Percentiles rank a stretch among this genome's conserved stretches.
Conservation (phyloP, 768 basidiomycete genomes). For the Polyporus arcularius region DNA sequence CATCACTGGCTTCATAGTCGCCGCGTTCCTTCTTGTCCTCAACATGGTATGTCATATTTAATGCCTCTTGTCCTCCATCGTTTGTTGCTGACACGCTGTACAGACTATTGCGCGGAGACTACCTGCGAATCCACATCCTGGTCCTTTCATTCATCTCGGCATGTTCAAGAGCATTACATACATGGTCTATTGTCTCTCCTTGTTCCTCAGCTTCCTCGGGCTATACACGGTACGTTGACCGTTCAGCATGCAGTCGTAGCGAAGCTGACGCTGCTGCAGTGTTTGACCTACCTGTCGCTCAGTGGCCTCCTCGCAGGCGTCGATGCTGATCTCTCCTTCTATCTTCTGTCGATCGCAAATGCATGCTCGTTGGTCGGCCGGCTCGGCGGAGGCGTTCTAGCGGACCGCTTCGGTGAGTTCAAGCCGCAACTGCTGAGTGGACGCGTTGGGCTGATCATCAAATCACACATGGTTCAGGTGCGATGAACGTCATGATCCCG, state of each 20-base stretch:
- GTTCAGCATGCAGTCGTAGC: no score
- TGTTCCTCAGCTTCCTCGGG: conserved; percentile 62
- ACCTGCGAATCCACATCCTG: conserved; percentile 51
- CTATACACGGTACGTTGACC: conserved; percentile 56
- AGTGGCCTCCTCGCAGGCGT: conserved; percentile 55
- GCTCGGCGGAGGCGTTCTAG: conserved; percentile 50
- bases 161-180: conserved; percentile 55
- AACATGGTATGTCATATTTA: neutral
- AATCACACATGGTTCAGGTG: conserved; percentile 39
- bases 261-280: neutral
- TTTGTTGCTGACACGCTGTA: neutral
- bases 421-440: neutral
- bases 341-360: conserved; percentile 70
- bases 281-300: conserved; percentile 57
- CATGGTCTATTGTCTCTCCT: conserved; percentile 56
- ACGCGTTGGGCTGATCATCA: neutral
- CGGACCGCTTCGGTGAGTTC: conserved; percentile 39
- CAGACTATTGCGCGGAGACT: conserved; percentile 44
- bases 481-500: conserved; percentile 69
- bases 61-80: neutral
- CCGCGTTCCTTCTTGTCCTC: conserved; percentile 1
- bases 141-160: conserved; percentile 64
- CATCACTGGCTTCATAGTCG: conserved; percentile 11
- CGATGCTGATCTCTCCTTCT: conserved; percentile 53
- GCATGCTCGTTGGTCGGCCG: conserved; percentile 66